A percentile compares a stretch with the other conserved stretches of the same genome.
Evolutionary conservation across 75 land plant species (phyloP).

Genomic region (Ceratopteris richardii): DNA sequence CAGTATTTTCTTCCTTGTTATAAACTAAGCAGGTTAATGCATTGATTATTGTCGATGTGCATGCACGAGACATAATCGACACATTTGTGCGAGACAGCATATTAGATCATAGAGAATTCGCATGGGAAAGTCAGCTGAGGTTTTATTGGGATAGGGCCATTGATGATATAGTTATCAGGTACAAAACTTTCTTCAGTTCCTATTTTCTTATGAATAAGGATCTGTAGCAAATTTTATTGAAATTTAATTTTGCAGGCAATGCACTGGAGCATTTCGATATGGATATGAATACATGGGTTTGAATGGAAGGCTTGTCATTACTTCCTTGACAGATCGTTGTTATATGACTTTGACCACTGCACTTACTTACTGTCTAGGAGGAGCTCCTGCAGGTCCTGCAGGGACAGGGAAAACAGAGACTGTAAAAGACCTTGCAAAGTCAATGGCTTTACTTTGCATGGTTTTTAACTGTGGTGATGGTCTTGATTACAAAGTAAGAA

Average conservation of each 20-base stretch:
- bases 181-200: background rate
- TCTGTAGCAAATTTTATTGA: background rate
- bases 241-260: slow-evolving; percentile 18
- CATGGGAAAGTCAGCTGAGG: slow-evolving; percentile 35
- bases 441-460: slow-evolving; percentile 32
- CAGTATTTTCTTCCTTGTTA: no score
- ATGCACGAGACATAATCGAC: slow-evolving; percentile 34
- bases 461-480: slow-evolving; percentile 40
- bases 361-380: slow-evolving; percentile 27
- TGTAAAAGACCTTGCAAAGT: slow-evolving; percentile 30
- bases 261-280: slow-evolving; percentile 26
- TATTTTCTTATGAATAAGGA: background rate
- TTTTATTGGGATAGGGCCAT: slow-evolving; percentile 26
- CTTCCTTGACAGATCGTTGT: slow-evolving; percentile 30
- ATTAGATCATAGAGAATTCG: slow-evolving; percentile 30
- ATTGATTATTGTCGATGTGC: slow-evolving; percentile 32
- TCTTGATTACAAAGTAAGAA: slow-evolving; percentile 30
- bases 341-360: slow-evolving; percentile 33
- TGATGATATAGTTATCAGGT: slow-evolving; percentile 26
- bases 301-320: slow-evolving; percentile 33
- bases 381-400: slow-evolving; percentile 34
- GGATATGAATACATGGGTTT: slow-evolving; percentile 37
- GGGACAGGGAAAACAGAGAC: slow-evolving; percentile 36
- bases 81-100: slow-evolving; percentile 35
- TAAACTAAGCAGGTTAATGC: slow-evolving; percentile 26